Percentiles rank a stretch among this genome's conserved stretches.
phyloP scores from a whole-genome alignment of 768 basidiomycete genomes.

The Leccinum subgranulosum region DNA sequence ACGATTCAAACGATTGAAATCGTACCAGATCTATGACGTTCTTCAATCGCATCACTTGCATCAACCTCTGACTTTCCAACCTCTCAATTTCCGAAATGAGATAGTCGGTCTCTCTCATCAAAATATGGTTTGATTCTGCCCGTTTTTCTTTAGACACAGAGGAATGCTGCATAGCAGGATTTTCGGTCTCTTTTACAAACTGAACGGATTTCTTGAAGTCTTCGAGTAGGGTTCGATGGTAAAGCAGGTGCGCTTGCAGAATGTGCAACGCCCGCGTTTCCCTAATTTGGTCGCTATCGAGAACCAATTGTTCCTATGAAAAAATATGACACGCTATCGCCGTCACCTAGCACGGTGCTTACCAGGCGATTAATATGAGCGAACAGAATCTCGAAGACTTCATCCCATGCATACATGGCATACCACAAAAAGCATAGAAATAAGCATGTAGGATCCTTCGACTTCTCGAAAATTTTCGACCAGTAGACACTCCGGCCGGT shows the following conservation, averaged over 20 bases:
- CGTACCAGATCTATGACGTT: slow-evolving; percentile 35
- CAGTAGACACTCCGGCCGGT: slow-evolving; percentile 34
- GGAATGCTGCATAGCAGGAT: slow-evolving; percentile 42
- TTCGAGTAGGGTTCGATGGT: slow-evolving; percentile 50
- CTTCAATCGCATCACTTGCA: slow-evolving; percentile 29
- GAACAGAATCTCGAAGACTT: slow-evolving; percentile 51
- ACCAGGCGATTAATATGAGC: slow-evolving; percentile 50
- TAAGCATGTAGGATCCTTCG: slow-evolving; percentile 52
- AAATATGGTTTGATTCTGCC: slow-evolving; percentile 26
- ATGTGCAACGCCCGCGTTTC: slow-evolving; percentile 54
- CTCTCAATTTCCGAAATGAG: slow-evolving; percentile 49
- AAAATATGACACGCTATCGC: neutral
- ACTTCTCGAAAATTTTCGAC: slow-evolving; percentile 23
- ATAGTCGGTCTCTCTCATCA: slow-evolving; percentile 47
- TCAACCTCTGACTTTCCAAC: slow-evolving; percentile 35
- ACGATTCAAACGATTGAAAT: neutral
- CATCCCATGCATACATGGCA: slow-evolving; percentile 61
- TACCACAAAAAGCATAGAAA: slow-evolving; percentile 57
- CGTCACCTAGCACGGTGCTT: slow-evolving; percentile 9
- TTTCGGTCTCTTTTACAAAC: slow-evolving; percentile 46
- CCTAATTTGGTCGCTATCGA: slow-evolving; percentile 37
- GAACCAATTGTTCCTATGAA: slow-evolving; percentile 44
- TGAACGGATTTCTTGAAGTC: slow-evolving; percentile 51
- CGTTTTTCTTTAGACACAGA: slow-evolving; percentile 14
- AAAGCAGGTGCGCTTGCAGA: slow-evolving; percentile 55